Conservation (phyloP, 192 early-diverging fungal species). For the Entomortierella beljakovae region DNA sequence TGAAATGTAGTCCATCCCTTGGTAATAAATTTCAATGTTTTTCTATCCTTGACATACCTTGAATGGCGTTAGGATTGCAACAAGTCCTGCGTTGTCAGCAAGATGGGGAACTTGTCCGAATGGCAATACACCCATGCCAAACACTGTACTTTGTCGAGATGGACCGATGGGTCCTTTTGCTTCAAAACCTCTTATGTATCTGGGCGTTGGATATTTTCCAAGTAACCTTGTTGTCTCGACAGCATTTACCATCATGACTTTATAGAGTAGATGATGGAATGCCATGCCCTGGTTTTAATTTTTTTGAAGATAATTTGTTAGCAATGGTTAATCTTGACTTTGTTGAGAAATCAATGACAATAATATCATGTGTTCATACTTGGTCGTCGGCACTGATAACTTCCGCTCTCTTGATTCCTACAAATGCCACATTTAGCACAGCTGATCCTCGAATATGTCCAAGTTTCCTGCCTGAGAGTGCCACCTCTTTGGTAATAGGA, state of each 20-base stretch:
- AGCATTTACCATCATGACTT: slow-evolving; percentile 69
- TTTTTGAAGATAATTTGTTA: neutral
- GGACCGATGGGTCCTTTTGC: neutral
- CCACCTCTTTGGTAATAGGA: slow-evolving; percentile 58
- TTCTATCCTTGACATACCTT: slow-evolving; percentile 56
- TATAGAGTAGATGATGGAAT: slow-evolving; percentile 69
- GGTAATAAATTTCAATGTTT: too few relatives aligned
- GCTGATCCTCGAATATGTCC: slow-evolving; percentile 68
- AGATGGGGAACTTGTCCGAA: slow-evolving; percentile 66
- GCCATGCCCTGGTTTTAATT: slow-evolving; percentile 60
- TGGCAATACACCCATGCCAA: slow-evolving; percentile 66
- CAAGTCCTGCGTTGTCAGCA: slow-evolving; percentile 67
- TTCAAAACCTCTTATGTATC: slow-evolving; percentile 25
- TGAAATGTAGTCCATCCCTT: too few relatives aligned
- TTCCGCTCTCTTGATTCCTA: slow-evolving; percentile 65
- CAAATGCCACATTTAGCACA: slow-evolving; percentile 68
- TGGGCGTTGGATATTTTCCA: slow-evolving; percentile 63
- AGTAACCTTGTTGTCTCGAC: slow-evolving; percentile 67
- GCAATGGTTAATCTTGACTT: too few relatives aligned
- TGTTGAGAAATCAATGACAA: too few relatives aligned
- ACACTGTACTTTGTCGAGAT: slow-evolving; percentile 67
- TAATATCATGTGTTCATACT: too few relatives aligned
- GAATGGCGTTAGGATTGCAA: slow-evolving; percentile 68
- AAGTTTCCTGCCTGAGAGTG: slow-evolving; percentile 62
- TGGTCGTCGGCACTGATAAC: slow-evolving; percentile 68